Evolutionary conservation across 768 basidiomycete species (phyloP).

Genomic region (Cytidiella melzeri): DNA sequence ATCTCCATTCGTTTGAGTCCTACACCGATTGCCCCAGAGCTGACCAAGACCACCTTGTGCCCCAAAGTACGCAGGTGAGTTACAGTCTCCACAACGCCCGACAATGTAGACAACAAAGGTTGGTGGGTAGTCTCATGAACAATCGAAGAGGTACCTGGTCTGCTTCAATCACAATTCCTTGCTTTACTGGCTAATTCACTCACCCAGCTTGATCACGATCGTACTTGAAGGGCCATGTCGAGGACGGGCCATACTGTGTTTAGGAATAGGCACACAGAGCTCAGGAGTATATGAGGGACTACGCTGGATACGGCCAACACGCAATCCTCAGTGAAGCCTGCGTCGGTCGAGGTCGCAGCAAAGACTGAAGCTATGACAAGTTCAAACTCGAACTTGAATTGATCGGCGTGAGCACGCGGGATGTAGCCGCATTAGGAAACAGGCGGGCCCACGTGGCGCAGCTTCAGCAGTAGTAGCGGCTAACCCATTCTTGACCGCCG

Average conservation of each 20-base stretch:
- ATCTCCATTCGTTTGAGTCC: constrained; percentile 90
- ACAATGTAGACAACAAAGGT: constrained; percentile 85
- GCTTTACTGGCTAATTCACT: constrained; percentile 1
- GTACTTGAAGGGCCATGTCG: constrained; percentile 21
- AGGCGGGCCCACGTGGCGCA: constrained; percentile 7
- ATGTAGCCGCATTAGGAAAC: background rate
- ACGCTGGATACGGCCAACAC: no score
- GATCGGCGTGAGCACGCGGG: no score
- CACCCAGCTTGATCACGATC: constrained; percentile 31
- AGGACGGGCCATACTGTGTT: constrained; percentile 19
- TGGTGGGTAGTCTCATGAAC: constrained; percentile 92
- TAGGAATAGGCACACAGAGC: no score
- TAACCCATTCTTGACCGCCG: background rate
- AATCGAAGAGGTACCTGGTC: constrained; percentile 88
- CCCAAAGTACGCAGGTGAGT: constrained; percentile 69
- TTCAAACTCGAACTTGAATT: background rate
- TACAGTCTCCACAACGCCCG: constrained; percentile 88
- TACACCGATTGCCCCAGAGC: constrained; percentile 96
- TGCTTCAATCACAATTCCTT: background rate
- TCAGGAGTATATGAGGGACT: no score
- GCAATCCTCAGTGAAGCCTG: no score
- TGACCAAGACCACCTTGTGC: constrained; percentile 93
- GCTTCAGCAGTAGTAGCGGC: no score
- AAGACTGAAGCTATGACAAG: constrained; percentile 5
- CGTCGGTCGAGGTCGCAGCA: no score